These are phyloP conservation scores for Aspergillus luchuensis DNA, from an alignment of 2,329 filamentous ascomycete genomes.

Conservation along the genomic window DNA sequence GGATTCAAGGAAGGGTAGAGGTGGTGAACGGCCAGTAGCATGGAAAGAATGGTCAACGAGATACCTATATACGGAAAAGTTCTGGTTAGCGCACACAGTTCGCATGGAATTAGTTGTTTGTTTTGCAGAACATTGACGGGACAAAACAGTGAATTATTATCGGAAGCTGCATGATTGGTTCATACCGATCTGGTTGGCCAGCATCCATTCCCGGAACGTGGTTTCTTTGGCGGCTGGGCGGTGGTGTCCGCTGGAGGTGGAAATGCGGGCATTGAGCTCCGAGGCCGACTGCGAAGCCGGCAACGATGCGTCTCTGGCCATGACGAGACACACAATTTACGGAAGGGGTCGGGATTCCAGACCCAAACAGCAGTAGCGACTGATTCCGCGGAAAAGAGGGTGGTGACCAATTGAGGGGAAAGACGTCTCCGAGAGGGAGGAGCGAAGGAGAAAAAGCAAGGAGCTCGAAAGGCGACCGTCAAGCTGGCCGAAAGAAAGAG, in stretches of 20 bases:
- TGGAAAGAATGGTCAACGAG: constrained; percentile 79
- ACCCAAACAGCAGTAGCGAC: constrained; percentile 12
- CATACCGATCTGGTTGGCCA: constrained; percentile 79
- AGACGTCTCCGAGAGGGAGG: constrained; percentile 3
- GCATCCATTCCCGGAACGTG: constrained; percentile 62
- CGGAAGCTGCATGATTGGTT: constrained; percentile 15
- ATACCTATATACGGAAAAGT: constrained; percentile 60
- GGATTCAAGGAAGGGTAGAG: constrained; percentile 77
- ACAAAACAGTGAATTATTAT: neutral
- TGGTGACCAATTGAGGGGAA: constrained; percentile 7
- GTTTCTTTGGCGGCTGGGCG: constrained; percentile 38
- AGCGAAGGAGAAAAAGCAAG: neutral
- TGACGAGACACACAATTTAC: constrained; percentile 21
- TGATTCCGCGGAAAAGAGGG: constrained; percentile 2
- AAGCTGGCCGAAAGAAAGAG: constrained; percentile 14
- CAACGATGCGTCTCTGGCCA: constrained; percentile 38
- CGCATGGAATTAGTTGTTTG: neutral
- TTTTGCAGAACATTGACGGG: neutral
- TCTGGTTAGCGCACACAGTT: constrained; percentile 3
- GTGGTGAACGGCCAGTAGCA: constrained; percentile 78
- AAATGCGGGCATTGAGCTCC: constrained; percentile 47
- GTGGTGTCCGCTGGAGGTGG: constrained; percentile 32
- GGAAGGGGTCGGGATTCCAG: constrained; percentile 8
- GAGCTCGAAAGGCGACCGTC: constrained; percentile 6
- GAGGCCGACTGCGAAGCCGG: constrained; percentile 32